phyloP scores from a whole-genome alignment of 495 filamentous ascomycete species.

The Darksidea phi region DNA sequence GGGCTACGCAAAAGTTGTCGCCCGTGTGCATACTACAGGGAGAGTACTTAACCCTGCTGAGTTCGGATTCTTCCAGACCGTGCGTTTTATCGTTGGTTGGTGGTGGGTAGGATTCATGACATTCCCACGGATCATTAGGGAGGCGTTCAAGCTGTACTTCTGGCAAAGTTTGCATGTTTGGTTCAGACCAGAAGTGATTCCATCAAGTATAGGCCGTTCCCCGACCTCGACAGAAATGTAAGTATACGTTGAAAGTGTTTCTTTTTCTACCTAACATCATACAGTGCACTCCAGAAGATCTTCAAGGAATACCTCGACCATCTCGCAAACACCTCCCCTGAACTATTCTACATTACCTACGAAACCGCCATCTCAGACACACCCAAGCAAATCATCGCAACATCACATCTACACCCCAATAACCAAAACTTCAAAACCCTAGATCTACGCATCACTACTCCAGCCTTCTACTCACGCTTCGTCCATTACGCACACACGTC shows the following conservation, averaged over 20 bases:
- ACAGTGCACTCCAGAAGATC: slow-evolving; percentile 49
- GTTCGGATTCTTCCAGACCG: slow-evolving; percentile 45
- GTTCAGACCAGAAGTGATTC: slow-evolving; percentile 57
- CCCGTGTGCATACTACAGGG: slow-evolving; percentile 51
- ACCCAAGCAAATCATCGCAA: slow-evolving; percentile 11
- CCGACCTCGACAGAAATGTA: slow-evolving; percentile 48
- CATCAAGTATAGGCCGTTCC: slow-evolving; percentile 50
- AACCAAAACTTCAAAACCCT: slow-evolving; percentile 36
- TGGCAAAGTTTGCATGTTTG: slow-evolving; percentile 55
- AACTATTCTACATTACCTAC: slow-evolving; percentile 52
- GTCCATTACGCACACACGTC: slow-evolving; percentile 53
- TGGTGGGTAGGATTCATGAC: slow-evolving; percentile 64
- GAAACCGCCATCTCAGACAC: slow-evolving; percentile 45
- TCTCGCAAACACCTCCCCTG: slow-evolving; percentile 46
- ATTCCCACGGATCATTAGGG: slow-evolving; percentile 58
- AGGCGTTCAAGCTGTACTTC: slow-evolving; percentile 58
- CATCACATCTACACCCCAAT: neutral
- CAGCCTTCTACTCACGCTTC: slow-evolving; percentile 61
- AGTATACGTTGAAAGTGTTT: neutral
- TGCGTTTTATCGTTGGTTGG: slow-evolving; percentile 55
- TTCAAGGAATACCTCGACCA: slow-evolving; percentile 54
- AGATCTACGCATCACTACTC: slow-evolving; percentile 55
- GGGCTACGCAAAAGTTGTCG: slow-evolving; percentile 55
- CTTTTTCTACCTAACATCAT: neutral
- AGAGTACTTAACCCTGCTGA: slow-evolving; percentile 51